Conservation (phyloP, 352 stramenopile genomes). For the Aphanomyces astaci region DNA sequence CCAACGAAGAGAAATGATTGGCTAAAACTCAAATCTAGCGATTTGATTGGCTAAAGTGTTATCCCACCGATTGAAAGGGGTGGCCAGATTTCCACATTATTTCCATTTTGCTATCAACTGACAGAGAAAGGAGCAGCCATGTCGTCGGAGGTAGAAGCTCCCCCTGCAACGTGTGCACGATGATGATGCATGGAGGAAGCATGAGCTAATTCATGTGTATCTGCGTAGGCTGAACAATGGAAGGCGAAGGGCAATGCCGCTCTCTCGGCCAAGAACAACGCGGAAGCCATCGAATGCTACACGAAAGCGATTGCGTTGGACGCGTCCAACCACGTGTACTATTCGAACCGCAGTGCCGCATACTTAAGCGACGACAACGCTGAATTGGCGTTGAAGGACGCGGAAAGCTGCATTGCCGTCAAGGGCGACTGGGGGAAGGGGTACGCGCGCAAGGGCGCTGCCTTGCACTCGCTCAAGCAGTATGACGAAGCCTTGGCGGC, state of each 20-base stretch:
- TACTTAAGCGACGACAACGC: conserved; percentile 93
- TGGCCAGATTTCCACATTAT: background rate
- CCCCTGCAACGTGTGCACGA: background rate
- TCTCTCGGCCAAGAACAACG: conserved; percentile 88
- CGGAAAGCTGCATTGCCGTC: conserved; percentile 90
- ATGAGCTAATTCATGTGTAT: too few relatives aligned
- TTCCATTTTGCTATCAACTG: conserved; percentile 7
- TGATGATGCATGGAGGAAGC: background rate
- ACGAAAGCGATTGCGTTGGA: conserved; percentile 94
- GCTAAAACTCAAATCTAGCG: background rate
- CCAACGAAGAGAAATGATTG: background rate
- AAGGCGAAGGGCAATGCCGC: conserved; percentile 96
- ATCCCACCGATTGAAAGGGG: background rate
- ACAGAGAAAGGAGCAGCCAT: conserved; percentile 3
- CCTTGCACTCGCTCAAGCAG: conserved; percentile 88
- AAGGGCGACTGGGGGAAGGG: conserved; percentile 96
- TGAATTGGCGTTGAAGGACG: conserved; percentile 93
- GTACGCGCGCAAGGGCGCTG: conserved; percentile 96
- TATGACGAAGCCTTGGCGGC: conserved; percentile 81
- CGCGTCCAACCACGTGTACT: conserved; percentile 95
- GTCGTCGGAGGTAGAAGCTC: conserved; percentile 4
- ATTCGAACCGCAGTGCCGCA: conserved; percentile 97
- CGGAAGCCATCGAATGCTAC: conserved; percentile 95
- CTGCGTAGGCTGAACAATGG: conserved; percentile 30
- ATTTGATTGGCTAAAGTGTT: conserved; percentile 13